Evolutionary conservation across 768 basidiomycete species (phyloP).

Genomic region (Mycena filopes): DNA sequence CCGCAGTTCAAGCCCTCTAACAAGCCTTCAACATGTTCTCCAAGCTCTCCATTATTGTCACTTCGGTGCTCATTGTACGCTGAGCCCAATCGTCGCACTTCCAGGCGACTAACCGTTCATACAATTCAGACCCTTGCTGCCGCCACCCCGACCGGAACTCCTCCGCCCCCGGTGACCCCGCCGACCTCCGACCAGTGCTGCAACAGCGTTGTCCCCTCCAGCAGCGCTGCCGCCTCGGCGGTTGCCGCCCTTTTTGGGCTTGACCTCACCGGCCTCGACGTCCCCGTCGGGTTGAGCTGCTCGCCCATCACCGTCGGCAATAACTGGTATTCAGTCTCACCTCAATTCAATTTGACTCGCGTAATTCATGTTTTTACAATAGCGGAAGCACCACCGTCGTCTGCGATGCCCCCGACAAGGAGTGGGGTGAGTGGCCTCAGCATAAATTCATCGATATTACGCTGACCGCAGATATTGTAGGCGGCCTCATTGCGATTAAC

Average conservation of each 20-base stretch:
- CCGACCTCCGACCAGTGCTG: slow-evolving; percentile 28
- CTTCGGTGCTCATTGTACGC: slow-evolving; percentile 21
- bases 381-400: slow-evolving; percentile 18
- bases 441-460: not conserved
- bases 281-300: slow-evolving; percentile 29
- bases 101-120: not conserved
- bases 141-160: slow-evolving; percentile 10
- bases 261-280: slow-evolving; percentile 20
- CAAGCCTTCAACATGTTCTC: slow-evolving; percentile 23
- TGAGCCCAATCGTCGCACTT: not conserved
- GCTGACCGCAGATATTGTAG: not conserved
- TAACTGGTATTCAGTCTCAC: slow-evolving; percentile 17
- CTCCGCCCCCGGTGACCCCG: slow-evolving; percentile 21
- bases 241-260: slow-evolving; percentile 27
- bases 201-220: slow-evolving; percentile 20
- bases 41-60: slow-evolving; percentile 18
- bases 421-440: slow-evolving; percentile 8
- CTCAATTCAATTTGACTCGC: not conserved
- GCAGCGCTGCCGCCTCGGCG: slow-evolving; percentile 18
- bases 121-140: slow-evolving; percentile 22
- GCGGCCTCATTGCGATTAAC: slow-evolving; percentile 13
- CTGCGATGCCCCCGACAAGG: slow-evolving; percentile 22
- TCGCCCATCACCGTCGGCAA: slow-evolving; percentile 32
- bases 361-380: not conserved
- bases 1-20: slow-evolving; percentile 20